Percentiles rank a stretch among this genome's conserved stretches.
These are phyloP conservation scores for Alternaria sp. DNA, from an alignment of 2,329 filamentous ascomycete genomes.

Conservation along the genomic window DNA sequence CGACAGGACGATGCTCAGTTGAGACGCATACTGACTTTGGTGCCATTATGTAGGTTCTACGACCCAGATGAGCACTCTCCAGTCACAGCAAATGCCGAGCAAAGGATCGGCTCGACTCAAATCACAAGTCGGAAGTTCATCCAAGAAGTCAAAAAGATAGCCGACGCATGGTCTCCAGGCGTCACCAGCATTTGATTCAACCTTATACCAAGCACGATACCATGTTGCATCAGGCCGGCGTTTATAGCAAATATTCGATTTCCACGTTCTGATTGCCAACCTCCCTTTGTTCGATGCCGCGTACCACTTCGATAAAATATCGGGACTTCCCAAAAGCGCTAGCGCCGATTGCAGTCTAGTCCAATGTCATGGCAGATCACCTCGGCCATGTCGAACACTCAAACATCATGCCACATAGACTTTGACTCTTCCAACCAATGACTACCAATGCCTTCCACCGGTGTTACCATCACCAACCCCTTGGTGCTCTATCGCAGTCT, in stretches of 20 bases:
- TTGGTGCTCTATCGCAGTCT: slow-evolving; percentile 77
- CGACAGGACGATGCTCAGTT: too few relatives aligned
- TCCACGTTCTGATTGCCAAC: background rate
- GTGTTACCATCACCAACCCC: slow-evolving; percentile 66
- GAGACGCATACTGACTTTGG: slow-evolving; percentile 47
- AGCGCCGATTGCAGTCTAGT: slow-evolving; percentile 33
- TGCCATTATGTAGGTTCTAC: slow-evolving; percentile 85
- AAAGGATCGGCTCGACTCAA: slow-evolving; percentile 60
- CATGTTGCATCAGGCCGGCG: slow-evolving; percentile 36
- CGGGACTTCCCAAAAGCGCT: slow-evolving; percentile 20
- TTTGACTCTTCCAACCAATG: slow-evolving; percentile 27
- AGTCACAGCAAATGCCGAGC: slow-evolving; percentile 54
- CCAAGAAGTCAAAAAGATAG: slow-evolving; percentile 83
- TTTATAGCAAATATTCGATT: slow-evolving; percentile 12
- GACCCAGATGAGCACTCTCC: slow-evolving; percentile 83
- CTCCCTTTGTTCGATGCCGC: background rate
- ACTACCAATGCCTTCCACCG: slow-evolving; percentile 42
- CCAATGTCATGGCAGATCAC: slow-evolving; percentile 23
- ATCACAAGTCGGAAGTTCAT: slow-evolving; percentile 84
- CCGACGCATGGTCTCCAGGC: slow-evolving; percentile 82
- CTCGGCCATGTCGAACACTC: slow-evolving; percentile 23
- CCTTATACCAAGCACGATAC: slow-evolving; percentile 17
- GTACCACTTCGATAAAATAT: background rate
- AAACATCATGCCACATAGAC: slow-evolving; percentile 12
- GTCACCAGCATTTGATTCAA: slow-evolving; percentile 62